Percentiles rank a stretch among this genome's conserved stretches.
Evolutionary conservation across 1,284 basidiomycete species (phyloP).

Genomic region (Takashimella koratensis): DNA sequence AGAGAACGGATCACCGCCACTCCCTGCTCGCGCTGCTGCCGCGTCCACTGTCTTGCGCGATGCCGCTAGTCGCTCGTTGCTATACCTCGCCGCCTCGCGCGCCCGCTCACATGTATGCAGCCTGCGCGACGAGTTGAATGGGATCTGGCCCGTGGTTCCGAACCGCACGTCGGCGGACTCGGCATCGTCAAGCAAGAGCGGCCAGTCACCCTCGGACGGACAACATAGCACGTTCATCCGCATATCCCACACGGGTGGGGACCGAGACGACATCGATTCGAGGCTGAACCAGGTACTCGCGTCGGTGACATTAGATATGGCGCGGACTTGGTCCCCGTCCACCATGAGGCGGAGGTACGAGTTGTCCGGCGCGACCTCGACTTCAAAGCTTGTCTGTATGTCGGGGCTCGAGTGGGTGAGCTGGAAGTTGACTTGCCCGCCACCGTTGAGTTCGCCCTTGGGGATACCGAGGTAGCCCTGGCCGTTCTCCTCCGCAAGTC

Average conservation of each 20-base stretch:
- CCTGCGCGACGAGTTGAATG: constrained; percentile 43
- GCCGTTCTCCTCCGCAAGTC: constrained; percentile 40
- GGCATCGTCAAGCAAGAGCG: constrained; percentile 46
- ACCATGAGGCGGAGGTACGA: constrained; percentile 35
- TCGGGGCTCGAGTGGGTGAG: constrained; percentile 5
- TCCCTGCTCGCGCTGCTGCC: background rate
- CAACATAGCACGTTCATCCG: constrained; percentile 47
- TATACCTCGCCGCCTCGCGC: constrained; percentile 17
- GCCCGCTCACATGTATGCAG: constrained; percentile 37
- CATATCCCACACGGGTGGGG: constrained; percentile 29
- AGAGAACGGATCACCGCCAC: constrained; percentile 8
- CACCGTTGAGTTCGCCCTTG: constrained; percentile 5
- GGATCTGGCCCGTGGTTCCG: constrained; percentile 41
- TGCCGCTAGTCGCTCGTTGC: background rate
- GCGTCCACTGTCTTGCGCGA: background rate
- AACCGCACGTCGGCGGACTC: constrained; percentile 45
- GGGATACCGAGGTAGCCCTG: constrained; percentile 36
- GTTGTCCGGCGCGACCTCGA: constrained; percentile 34
- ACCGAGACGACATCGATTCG: constrained; percentile 1
- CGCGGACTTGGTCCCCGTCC: background rate
- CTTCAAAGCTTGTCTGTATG: constrained; percentile 28
- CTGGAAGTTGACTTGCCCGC: constrained; percentile 26
- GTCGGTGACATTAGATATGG: constrained; percentile 6
- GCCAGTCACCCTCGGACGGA: constrained; percentile 44
- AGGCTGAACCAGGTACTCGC: constrained; percentile 28